These are phyloP conservation scores for Chaetoceros muelleri DNA, from an alignment of 108 stramenopile species.

Conservation along the genomic window DNA sequence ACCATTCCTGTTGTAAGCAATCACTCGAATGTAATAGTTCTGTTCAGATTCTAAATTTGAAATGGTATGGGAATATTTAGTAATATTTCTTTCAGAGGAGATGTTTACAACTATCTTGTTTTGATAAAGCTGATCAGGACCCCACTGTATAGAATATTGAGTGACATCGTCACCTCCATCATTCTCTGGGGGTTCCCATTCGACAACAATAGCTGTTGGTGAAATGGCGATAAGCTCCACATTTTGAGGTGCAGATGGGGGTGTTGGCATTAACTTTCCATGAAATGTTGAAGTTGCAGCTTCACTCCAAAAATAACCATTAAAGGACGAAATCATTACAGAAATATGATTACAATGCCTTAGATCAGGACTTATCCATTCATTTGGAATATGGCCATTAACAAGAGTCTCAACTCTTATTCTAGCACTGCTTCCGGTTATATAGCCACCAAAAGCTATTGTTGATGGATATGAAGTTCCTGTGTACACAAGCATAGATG, in stretches of 20 bases:
- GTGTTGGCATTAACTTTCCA: constrained; percentile 12
- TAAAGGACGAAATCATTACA: constrained; percentile 43
- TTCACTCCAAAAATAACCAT: constrained; percentile 23
- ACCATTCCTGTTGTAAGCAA: constrained; percentile 46
- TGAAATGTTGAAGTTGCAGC: constrained; percentile 6
- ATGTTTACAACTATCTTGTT: constrained; percentile 9
- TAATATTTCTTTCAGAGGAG: neutral
- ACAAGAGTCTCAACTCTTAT: constrained; percentile 16
- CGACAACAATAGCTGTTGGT: constrained; percentile 23
- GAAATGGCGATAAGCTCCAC: constrained; percentile 19
- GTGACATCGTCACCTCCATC: constrained; percentile 22
- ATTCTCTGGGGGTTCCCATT: constrained; percentile 23
- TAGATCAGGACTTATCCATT: constrained; percentile 21
- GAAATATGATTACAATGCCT: constrained; percentile 32
- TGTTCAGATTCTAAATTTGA: constrained; percentile 33
- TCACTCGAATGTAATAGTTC: constrained; percentile 44
- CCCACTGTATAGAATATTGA: constrained; percentile 34
- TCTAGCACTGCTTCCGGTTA: constrained; percentile 19
- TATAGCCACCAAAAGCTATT: constrained; percentile 22
- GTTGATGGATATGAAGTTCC: constrained; percentile 20
- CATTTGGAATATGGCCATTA: constrained; percentile 17
- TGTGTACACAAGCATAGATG: constrained; percentile 34
- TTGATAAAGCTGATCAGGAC: constrained; percentile 22
- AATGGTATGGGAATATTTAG: constrained; percentile 33
- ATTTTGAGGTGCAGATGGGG: constrained; percentile 18